Conservation (phyloP, 768 basidiomycete species). For the Termitomyces sp. region DNA sequence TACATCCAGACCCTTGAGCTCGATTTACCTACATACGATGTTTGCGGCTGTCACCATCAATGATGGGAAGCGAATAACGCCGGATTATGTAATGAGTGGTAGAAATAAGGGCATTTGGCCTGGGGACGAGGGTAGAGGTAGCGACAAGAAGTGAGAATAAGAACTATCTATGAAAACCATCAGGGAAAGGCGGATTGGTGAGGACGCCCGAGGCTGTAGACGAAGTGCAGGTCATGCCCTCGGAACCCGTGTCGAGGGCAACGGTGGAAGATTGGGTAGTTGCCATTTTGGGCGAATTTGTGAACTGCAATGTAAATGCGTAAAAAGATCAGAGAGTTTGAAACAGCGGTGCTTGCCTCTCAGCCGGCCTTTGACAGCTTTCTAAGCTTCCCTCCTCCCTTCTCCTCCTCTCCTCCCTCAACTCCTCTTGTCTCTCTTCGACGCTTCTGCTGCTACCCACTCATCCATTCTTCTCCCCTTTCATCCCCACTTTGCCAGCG, state of each 20-base stretch:
- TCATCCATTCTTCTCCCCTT: conserved; percentile 9
- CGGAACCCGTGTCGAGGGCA: conserved; percentile 6
- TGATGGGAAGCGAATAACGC: conserved; percentile 9
- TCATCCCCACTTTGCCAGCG: conserved; percentile 1
- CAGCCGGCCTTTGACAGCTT: conserved; percentile 18
- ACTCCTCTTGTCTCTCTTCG: conserved; percentile 12
- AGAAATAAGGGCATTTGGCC: conserved; percentile 2
- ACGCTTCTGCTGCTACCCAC: background rate
- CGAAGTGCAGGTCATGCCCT: background rate
- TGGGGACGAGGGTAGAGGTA: background rate
- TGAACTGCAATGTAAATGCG: conserved; percentile 25
- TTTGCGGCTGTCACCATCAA: background rate
- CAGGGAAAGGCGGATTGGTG: conserved; percentile 15
- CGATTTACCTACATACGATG: conserved; percentile 5
- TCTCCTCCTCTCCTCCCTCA: conserved; percentile 11
- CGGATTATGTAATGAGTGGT: conserved; percentile 12
- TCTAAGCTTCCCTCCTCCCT: conserved; percentile 14
- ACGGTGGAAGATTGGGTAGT: conserved; percentile 11
- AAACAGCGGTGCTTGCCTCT: conserved; percentile 21
- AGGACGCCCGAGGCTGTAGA: background rate
- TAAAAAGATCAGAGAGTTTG: conserved; percentile 26
- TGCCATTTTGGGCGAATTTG: conserved; percentile 21
- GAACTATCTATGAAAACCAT: conserved; percentile 15
- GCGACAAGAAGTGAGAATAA: conserved; percentile 7
- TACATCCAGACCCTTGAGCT: conserved; percentile 47